These are phyloP conservation scores for Starmerella sp. DNA, from an alignment of 805 yeast genomes.

Conservation along the genomic window DNA sequence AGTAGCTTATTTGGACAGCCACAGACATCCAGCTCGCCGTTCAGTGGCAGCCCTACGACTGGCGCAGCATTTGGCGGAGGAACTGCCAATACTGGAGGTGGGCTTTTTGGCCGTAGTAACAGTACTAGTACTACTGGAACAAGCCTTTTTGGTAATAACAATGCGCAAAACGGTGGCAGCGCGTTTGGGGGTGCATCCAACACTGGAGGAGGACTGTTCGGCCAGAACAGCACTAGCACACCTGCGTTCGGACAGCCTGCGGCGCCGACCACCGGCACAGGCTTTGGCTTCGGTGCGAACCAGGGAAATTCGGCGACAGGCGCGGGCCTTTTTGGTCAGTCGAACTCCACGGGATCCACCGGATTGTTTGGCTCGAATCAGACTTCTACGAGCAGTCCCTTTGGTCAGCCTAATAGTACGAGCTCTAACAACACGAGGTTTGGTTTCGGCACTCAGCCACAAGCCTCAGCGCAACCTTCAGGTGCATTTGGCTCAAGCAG, in stretches of 20 bases:
- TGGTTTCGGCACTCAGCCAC: background rate
- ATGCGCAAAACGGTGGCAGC: background rate
- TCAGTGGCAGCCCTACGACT: background rate
- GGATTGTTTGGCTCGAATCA: background rate
- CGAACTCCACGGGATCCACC: background rate
- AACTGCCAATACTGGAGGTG: background rate
- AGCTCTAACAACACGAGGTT: background rate
- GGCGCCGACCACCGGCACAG: slow-evolving; percentile 19
- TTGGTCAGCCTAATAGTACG: no score
- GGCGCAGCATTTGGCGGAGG: slow-evolving; percentile 6
- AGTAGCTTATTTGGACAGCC: slow-evolving; percentile 11
- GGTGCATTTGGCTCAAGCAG: background rate
- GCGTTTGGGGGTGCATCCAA: slow-evolving; percentile 3
- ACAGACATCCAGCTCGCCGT: background rate
- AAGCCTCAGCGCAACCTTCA: background rate
- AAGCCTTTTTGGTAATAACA: slow-evolving; percentile 18
- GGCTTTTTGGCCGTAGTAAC: slow-evolving; percentile 3
- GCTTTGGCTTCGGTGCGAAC: slow-evolving; percentile 15
- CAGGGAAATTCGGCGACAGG: background rate
- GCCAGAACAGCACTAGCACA: slow-evolving; percentile 8
- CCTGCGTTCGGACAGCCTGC: slow-evolving; percentile 1
- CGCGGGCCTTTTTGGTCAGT: slow-evolving; percentile 2
- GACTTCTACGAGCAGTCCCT: background rate
- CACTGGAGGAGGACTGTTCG: slow-evolving; percentile 14
- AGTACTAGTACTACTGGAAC: slow-evolving; percentile 12